Evolutionary conservation across 768 basidiomycete species (phyloP), one percentile per base, ranked within the genome.

Genomic region (Austroboletus eburneus): DNA sequence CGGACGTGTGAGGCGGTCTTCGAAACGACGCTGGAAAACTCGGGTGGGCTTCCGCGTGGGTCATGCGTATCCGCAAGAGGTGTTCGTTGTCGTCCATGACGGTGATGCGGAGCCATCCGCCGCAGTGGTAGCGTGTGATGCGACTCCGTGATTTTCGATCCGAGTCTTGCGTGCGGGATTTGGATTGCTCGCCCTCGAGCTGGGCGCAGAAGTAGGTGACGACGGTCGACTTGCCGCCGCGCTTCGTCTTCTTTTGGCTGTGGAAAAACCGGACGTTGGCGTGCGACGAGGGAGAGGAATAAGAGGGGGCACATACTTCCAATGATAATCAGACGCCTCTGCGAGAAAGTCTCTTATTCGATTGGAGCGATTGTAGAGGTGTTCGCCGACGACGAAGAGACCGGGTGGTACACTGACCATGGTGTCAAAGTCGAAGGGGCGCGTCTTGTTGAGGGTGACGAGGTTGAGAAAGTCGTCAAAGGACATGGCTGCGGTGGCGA

Each of bases 21-120:
- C 65, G 61, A 55, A 65, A 65, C 13, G 64, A 67, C 0, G 63
- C 61, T 0, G 64, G 64, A 43, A 65, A 65, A 42, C 57, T 57
- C 1, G 64, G 64, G 39, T 66, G 64, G 0, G 66, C 64, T 32
- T 66, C 66, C 17, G 66, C 62, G 32, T 66, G 64, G 0, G 64
- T 68, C 66, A 66, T 66, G 43, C 64, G 64, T 56, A 66, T 68
- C 23, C 64, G 64, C 25, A 66, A 45, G 22, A 68, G 64, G 23
- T 56, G 57, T 36, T 66, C 64, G 36, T 68, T 66, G 43, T 66
- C 66, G 18, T 66, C 66, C 66, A 66, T 64, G 47, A 68, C 67
- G 23, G 64, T 66, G 49, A 66, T 68, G 18, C 66, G 64, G 20
- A 66, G 56, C 64, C 64, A 66, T 16, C 64, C 64, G 2, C 66